A percentile compares a stretch with the other conserved stretches of the same genome.
These are phyloP conservation scores for Podaxis rugospora DNA, from an alignment of 768 basidiomycete genomes.

Conservation along the genomic window DNA sequence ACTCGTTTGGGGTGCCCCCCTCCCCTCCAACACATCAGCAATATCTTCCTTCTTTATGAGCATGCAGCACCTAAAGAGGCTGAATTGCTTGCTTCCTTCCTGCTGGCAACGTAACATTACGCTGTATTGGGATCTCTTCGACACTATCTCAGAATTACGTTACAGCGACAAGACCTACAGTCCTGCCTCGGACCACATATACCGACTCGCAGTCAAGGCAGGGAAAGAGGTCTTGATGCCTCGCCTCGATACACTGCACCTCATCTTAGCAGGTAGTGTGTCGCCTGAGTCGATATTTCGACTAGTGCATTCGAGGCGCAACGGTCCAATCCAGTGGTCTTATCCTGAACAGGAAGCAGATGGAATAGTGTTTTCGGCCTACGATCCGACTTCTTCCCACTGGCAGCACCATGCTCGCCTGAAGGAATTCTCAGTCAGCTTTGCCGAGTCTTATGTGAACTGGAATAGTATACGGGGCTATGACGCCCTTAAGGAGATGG, in stretches of 20 bases:
- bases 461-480: too few relatives aligned
- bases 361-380: neutral
- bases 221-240: neutral
- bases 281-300: neutral
- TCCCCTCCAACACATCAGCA: neutral
- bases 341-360: neutral
- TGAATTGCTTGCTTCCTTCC: neutral
- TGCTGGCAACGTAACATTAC: neutral
- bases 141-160: neutral
- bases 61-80: neutral
- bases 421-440: neutral
- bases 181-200: neutral
- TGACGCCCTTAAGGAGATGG: too few relatives aligned
- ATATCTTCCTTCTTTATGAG: neutral
- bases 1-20: neutral
- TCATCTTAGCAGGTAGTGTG: neutral
- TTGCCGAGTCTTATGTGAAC: too few relatives aligned
- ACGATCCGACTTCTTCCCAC: neutral
- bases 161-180: neutral
- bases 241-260: neutral
- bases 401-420: neutral
- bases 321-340: neutral
- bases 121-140: neutral
- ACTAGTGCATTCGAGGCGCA: neutral
- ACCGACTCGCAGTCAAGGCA: neutral